Percentiles rank a stretch among this genome's conserved stretches.
Evolutionary conservation across 306 rosid genomes (phyloP).

Genomic region (Gastrolobium villosum): DNA sequence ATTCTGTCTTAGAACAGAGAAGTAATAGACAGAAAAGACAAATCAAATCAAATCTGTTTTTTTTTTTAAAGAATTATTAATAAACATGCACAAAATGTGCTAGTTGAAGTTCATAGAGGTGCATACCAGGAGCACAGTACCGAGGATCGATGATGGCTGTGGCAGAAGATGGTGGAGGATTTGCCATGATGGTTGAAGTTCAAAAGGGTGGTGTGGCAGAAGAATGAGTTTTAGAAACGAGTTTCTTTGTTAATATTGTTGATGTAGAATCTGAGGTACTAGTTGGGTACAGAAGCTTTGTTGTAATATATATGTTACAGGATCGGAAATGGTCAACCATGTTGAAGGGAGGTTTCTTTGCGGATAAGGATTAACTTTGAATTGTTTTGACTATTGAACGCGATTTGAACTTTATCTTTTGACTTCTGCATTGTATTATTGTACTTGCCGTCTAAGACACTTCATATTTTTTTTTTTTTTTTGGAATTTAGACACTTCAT

Average conservation of each 20-base stretch:
- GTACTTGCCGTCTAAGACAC: too few relatives aligned
- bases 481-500: too few relatives aligned
- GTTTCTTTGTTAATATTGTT: neutral
- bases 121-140: slow-evolving; percentile 34
- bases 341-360: slow-evolving; percentile 25
- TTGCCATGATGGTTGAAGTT: neutral
- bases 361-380: neutral
- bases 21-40: too few relatives aligned
- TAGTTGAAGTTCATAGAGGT: neutral
- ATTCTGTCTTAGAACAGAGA: too few relatives aligned
- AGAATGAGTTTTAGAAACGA: neutral
- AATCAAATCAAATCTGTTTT: too few relatives aligned
- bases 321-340: slow-evolving; percentile 21
- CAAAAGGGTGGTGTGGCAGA: neutral
- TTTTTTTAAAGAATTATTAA: too few relatives aligned
- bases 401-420: too few relatives aligned
- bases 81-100: too few relatives aligned
- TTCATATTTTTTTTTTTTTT: too few relatives aligned
- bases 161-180: neutral
- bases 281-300: neutral
- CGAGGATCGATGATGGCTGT: neutral
- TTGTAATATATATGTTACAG: neutral
- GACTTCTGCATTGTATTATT: neutral
- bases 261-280: neutral
- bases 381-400: too few relatives aligned